Base-by-base conservation (phyloP, 345 rosid species). In the Passiflora organensis region DNA sequence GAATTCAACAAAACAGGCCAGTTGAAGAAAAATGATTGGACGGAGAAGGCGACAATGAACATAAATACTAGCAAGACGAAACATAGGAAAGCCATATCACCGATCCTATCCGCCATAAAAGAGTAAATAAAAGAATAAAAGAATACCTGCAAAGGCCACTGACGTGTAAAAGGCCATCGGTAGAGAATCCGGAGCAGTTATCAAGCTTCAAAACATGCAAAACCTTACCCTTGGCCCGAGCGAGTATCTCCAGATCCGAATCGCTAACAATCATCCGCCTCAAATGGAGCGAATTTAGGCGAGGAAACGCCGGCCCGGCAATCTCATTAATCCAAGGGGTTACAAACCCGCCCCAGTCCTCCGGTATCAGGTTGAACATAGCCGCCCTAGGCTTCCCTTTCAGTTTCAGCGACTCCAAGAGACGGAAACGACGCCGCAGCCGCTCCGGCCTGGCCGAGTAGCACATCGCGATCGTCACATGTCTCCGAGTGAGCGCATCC, bases 321-420 rank as follows among this genome's bases (percentile, higher is more conserved):
- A 93, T 89, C 70, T 78, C 91, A 0, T 50, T 53, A 8, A 85
- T 81, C 96, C 96, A 93, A 0, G 94, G 95, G 5, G 83, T 74
- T 1, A 78, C 89, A 19, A 65, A 75, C 0, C 99, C 99, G 2
- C 99, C 99, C 99, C 99, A 89, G 58, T 89, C 80, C 73, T 89
- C 96, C 0, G 95, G 99, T 23, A 93, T 89, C 28, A 86, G 65
- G 56, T 86, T 89, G 50, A 93, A 89, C 96, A 93, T 84, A n/a
- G 96, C 95, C 0, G 96, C 95, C 56, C 99, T 38, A 0, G 96
- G 96, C 76, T 86, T 89, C 13, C 95, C 99, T 58, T 93, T 93
- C 32, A 93, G 60, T 68, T 78, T 81, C 55, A 93, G 58, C n/a
- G 99, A 93, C 64, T 84, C 94, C 9, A 93, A n/a, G 34, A 2